Evolutionary conservation across 495 filamentous ascomycete species (phyloP), one percentile per base, ranked within the genome.

Genomic region (Bacidia rubella): DNA sequence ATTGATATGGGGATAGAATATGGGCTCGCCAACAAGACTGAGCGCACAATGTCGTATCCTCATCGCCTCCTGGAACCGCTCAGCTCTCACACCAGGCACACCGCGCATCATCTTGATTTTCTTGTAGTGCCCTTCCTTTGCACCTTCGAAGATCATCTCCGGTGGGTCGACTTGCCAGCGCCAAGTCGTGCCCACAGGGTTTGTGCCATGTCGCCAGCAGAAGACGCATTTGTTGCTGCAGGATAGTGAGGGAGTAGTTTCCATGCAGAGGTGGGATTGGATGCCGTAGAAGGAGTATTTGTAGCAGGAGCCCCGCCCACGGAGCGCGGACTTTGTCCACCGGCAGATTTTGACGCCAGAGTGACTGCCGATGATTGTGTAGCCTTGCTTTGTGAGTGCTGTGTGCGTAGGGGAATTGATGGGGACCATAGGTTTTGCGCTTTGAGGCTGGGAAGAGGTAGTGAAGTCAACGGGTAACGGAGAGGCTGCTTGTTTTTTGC

Each of bases 141-240:
- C 83, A 24, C 90, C 90, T 38, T 81, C 68, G 62, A 95, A 94
- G 58, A 97, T 93, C 56, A 85, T 64, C 22, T 95, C 82, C 0
- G 90, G 89, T 0, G 85, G 80, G 63, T 97, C 90, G 44, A 95
- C 85, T 51, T 87, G 79, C 90, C 90, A 97, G 44, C 90, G 81
- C 90, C 90, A 97, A 3, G 81, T 90, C 2, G 90, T 97, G 24
- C 90, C 89, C 15, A 97, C 90, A 0, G 90, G 90, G 66, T 97
- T 97, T 0, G 90, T 97, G 41, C 90, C 90, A 62, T 96, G 90
- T 11, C 90, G 82, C 90, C 90, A 97, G 74, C 90, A 97, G 70
- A 97, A 97, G 62, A 97, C 85, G 68, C 90, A 97, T 65, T 97
- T 97, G 66, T 97, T 97, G 59, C 84, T 89, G 74, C 90, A 97